A percentile compares a stretch with the other conserved stretches of the same genome.
Conservation (phyloP, 2,329 filamentous ascomycete species). For the Cladophialophora psammophila region DNA sequence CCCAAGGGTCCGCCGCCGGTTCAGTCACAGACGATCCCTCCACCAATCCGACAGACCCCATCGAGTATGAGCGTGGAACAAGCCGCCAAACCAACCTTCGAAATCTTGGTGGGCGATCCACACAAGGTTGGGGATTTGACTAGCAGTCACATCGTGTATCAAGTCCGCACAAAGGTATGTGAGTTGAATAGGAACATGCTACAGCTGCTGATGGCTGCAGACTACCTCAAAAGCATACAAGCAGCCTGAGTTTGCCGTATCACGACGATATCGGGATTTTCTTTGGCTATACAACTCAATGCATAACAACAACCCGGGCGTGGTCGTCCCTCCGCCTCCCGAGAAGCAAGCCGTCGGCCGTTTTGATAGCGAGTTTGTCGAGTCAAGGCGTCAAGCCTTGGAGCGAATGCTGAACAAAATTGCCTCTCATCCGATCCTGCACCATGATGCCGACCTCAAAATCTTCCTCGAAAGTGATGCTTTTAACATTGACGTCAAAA, state of each 20-base stretch:
- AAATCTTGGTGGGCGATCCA: constrained; percentile 92
- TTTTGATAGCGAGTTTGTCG: constrained; percentile 96
- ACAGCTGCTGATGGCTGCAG: constrained; percentile 54
- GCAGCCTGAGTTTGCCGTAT: constrained; percentile 90
- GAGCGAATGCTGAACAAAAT: constrained; percentile 99
- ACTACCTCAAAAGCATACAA: constrained; percentile 96
- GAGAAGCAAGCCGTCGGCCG: constrained; percentile 97
- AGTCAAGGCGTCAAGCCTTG: constrained; percentile 85
- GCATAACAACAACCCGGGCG: constrained; percentile 91
- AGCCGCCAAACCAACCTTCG: constrained; percentile 88
- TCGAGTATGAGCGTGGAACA: constrained; percentile 92
- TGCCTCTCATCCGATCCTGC: constrained; percentile 84
- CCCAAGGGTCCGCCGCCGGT: constrained; percentile 69
- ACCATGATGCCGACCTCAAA: constrained; percentile 93
- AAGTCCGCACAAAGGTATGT: constrained; percentile 85
- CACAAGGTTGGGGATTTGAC: constrained; percentile 98
- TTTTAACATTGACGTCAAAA: constrained; percentile 96
- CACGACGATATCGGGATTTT: constrained; percentile 93
- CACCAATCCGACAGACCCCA: constrained; percentile 61
- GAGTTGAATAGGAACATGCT: constrained; percentile 11
- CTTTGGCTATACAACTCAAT: constrained; percentile 96
- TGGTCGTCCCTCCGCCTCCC: constrained; percentile 92
- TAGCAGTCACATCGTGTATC: constrained; percentile 97
- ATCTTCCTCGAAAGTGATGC: constrained; percentile 95
- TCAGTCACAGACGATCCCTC: constrained; percentile 56